Evolutionary conservation across 2,329 filamentous ascomycete species (phyloP).

Genomic region (Ophiostoma novo-ulmi): DNA sequence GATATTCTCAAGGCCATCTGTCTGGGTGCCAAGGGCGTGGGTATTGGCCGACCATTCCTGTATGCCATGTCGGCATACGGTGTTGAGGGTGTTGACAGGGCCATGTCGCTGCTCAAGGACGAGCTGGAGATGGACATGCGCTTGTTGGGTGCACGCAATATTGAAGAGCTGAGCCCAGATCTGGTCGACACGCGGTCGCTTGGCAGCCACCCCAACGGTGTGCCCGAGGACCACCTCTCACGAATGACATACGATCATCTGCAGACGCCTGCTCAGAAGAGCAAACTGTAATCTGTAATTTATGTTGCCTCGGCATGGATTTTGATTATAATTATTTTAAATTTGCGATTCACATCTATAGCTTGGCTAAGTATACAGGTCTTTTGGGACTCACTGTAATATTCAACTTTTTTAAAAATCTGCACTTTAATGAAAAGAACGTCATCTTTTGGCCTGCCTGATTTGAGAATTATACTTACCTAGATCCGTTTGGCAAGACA

Average conservation of each 20-base stretch:
- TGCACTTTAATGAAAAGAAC: too few species aligned
- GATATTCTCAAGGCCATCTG: slow-evolving; percentile 95
- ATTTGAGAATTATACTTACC: not conserved
- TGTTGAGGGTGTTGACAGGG: slow-evolving; percentile 76
- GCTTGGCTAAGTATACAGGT: not conserved
- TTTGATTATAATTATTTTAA: not conserved
- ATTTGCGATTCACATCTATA: not conserved
- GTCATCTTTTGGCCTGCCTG: not conserved
- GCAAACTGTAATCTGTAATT: slow-evolving; percentile 42
- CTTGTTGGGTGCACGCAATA: slow-evolving; percentile 69
- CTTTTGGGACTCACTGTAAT: too few species aligned
- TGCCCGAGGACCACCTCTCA: slow-evolving; percentile 47
- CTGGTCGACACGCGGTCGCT: slow-evolving; percentile 74
- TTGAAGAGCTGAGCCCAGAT: slow-evolving; percentile 74
- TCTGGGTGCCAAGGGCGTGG: slow-evolving; percentile 84
- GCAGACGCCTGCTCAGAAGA: slow-evolving; percentile 48
- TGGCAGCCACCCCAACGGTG: slow-evolving; percentile 46
- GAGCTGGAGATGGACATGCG: slow-evolving; percentile 99
- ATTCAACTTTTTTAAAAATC: too few species aligned
- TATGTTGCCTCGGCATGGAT: not conserved
- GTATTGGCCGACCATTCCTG: slow-evolving; percentile 89
- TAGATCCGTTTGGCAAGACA: not conserved
- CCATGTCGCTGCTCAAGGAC: slow-evolving; percentile 88
- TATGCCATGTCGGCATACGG: slow-evolving; percentile 96
- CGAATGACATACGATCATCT: slow-evolving; percentile 51